phyloP scores from a whole-genome alignment of 2,329 filamentous ascomycete species.

The Coleophoma eucalyptorum region DNA sequence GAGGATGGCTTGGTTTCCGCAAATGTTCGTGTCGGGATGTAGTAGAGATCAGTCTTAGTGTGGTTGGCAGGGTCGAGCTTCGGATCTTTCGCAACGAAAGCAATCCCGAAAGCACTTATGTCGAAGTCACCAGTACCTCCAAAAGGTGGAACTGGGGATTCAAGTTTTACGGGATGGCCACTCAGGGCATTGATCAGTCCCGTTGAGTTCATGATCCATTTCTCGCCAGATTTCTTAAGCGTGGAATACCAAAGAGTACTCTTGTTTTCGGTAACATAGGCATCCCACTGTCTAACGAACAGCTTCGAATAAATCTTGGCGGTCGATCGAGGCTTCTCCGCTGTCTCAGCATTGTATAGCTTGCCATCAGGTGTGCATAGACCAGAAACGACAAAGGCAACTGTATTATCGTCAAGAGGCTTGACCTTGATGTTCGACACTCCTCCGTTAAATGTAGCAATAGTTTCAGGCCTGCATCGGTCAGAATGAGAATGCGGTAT shows the following conservation, averaged over 20 bases:
- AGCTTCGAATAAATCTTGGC: conserved; percentile 71
- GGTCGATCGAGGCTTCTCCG: conserved; percentile 55
- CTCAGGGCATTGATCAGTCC: conserved; percentile 60
- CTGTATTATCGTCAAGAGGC: conserved; percentile 41
- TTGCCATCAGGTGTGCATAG: conserved; percentile 65
- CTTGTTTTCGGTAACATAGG: conserved; percentile 65
- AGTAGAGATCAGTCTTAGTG: conserved; percentile 81
- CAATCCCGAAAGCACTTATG: conserved; percentile 59
- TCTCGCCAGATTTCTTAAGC: conserved; percentile 36
- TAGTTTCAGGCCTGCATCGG: conserved; percentile 35
- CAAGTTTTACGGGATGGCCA: conserved; percentile 39
- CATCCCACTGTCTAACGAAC: conserved; percentile 81
- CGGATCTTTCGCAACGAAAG: conserved; percentile 72
- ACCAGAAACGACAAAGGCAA: conserved; percentile 57
- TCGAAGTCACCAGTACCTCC: conserved; percentile 81
- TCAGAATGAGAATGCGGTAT: no score
- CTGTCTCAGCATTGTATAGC: conserved; percentile 62
- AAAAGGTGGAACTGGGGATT: conserved; percentile 71
- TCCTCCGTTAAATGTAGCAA: conserved; percentile 44
- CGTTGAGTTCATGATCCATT: conserved; percentile 30
- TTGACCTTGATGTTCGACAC: conserved; percentile 58
- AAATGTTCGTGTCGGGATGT: conserved; percentile 61
- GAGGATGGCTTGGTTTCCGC: conserved; percentile 43
- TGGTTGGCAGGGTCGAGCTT: conserved; percentile 66
- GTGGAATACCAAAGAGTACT: conserved; percentile 72